Evolutionary conservation across 768 basidiomycete genomes (phyloP), one percentile per base, ranked within the genome.

Genomic region (Rhodotorula babjevae): DNA sequence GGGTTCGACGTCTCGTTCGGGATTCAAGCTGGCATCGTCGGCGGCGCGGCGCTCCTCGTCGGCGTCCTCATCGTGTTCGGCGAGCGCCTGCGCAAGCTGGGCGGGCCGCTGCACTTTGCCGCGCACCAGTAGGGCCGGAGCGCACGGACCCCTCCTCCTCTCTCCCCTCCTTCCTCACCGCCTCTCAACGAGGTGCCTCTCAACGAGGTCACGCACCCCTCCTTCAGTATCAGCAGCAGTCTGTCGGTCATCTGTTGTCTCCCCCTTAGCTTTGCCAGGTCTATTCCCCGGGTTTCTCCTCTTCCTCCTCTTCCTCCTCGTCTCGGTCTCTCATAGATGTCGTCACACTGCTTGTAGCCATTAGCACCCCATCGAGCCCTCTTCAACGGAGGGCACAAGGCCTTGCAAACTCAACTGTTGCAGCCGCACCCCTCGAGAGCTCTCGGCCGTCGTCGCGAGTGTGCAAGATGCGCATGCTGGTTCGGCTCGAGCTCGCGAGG

Each of bases 1-100:
- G 71, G 71, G 9, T 76, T 70, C 50, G 71, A 72, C 58, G 69
- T 68, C 18, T 74, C 73, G 8, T 74, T 74, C 60, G 73, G 73
- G 15, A 71, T 71, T 49, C 73, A 74, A 65, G 67, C 73, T n/a
- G 73, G 66, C n/a, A 71, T 74, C 57, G 73, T 74, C 49, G 73
- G 62, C 18, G 12, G 56, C 40, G 75, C 72, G 16, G 70, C 68
- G 11, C 14, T 69, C 52, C 27, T 70, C 27, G 68, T 70, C 52
- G 29, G 29, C 40, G n/a, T 44, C 19, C 75, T 76, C 62, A 52
- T 72, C 40, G 0, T 69, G 44, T 60, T 55, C 40, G 74, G 74
- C 46, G 74, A 72, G 64, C 70, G 71, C 9, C 50, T 76, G 0
- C 64, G 74, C 49, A 72, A 72, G 62, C 27, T 31, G 23, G 68